Base-by-base conservation (phyloP, 495 filamentous ascomycete genomes). In the Tuber borchii region DNA sequence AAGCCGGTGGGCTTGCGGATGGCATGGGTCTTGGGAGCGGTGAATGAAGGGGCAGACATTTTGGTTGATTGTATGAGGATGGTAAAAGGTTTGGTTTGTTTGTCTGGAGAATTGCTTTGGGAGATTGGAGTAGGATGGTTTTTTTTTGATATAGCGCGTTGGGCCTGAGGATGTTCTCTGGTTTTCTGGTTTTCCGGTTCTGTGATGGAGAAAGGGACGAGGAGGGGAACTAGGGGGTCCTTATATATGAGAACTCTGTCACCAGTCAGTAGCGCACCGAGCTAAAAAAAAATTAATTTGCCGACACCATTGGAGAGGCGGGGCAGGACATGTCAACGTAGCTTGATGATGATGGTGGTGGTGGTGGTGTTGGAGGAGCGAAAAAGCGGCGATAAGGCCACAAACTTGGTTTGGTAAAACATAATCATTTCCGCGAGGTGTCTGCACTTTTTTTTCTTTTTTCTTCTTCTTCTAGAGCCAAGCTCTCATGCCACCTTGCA, bases 1-100 rank as follows among this genome's bases (percentile, higher is more conserved):
- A 83, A 83, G 73, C 74, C 81, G 39, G 71, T 39, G 17, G 82
- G 82, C 71, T 72, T 83, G 72, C 78, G 81, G 71, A 83, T 83
- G 16, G 73, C 17, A 19, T 65, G 39, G 37, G 76, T 73, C 61
- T 65, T 42, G 72, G 74, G 76, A 70, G 34, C 45, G 19, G 74
- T 74, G 61, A 46, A 69, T 12, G 43, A 22, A 69, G 75, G 48
- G 51, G 77, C 65, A 72, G 78, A 79, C 79, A 81, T 82, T 82
- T 71, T 44, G 73, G 19, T 26, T 39, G 56, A 44, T 20, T 69
- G 74, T 79, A 68, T 56, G 26, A 61, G 31, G 31, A 46, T 20
- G 51, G 31, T n/a, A 69, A 42, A 69, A 74, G 51, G 20, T 73
- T 69, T 78, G 48, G 71, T 43, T 73, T 12, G n/a, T 72, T 19